Evolutionary conservation across 139 green algal genomes (phyloP).

Genomic region (Monoraphidium neglectum): DNA sequence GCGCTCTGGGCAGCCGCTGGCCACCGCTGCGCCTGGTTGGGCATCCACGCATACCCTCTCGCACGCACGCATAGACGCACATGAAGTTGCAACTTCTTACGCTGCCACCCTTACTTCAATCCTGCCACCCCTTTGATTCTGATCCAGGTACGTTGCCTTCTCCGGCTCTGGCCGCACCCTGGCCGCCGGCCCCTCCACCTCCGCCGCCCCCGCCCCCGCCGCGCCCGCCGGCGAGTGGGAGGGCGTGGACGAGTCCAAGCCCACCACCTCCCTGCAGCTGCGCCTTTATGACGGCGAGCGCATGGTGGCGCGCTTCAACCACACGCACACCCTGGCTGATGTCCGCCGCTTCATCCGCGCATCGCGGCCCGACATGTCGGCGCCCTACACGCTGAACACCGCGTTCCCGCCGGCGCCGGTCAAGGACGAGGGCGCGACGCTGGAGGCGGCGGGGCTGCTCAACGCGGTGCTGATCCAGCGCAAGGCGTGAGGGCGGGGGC

Average conservation of each 20-base stretch:
- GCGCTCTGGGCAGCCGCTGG: neutral
- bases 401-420: constrained; percentile 72
- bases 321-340: constrained; percentile 77
- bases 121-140: neutral
- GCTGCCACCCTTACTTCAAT: neutral
- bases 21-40: too few relatives aligned
- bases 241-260: constrained; percentile 71
- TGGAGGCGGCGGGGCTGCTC: constrained; percentile 78
- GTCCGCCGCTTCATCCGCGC: constrained; percentile 84
- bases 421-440: constrained; percentile 64
- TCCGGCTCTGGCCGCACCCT: constrained; percentile 62
- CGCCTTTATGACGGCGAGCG: constrained; percentile 78
- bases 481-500: constrained; percentile 23
- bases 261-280: constrained; percentile 87
- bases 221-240: constrained; percentile 58
- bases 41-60: too few relatives aligned
- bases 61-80: too few relatives aligned
- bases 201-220: constrained; percentile 4
- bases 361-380: constrained; percentile 58
- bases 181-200: constrained; percentile 3
- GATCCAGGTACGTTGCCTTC: constrained; percentile 66
- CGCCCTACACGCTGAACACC: constrained; percentile 66
- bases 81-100: too few relatives aligned
- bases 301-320: constrained; percentile 87
- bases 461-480: constrained; percentile 89